Conservation (phyloP, 352 stramenopile species). For the Phytophthora europaea region DNA sequence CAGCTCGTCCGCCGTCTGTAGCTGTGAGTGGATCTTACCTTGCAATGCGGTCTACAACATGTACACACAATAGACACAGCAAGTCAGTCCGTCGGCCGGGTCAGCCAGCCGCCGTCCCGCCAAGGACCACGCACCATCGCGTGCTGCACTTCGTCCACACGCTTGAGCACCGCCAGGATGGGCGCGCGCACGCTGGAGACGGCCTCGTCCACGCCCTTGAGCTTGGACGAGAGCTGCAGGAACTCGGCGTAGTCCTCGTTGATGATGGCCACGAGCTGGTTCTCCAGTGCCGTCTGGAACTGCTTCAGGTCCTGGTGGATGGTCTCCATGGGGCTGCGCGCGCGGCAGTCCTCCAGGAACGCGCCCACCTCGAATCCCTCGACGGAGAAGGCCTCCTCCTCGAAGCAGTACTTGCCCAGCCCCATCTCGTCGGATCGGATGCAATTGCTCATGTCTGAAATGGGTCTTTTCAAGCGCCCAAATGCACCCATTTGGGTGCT, state of each 20-base stretch:
- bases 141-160: conserved; percentile 75
- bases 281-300: conserved; percentile 89
- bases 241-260: conserved; percentile 93
- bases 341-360: conserved; percentile 85
- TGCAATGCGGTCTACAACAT: conserved; percentile 53
- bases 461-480: not conserved
- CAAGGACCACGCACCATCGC: conserved; percentile 54
- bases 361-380: conserved; percentile 72
- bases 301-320: conserved; percentile 87
- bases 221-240: conserved; percentile 88
- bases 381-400: conserved; percentile 81
- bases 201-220: conserved; percentile 89
- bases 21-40: conserved; percentile 60
- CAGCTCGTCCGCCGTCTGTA: conserved; percentile 56
- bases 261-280: conserved; percentile 92
- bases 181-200: conserved; percentile 81
- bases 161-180: conserved; percentile 81
- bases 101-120: not conserved
- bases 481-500: not conserved
- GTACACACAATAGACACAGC: conserved; percentile 7
- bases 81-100: not conserved
- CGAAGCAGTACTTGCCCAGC: conserved; percentile 82
- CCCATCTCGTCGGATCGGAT: conserved; percentile 33
- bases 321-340: conserved; percentile 83
- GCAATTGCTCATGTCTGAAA: not conserved